Evolutionary conservation across 148 eudicot species (phyloP).

Genomic region (Diospyros lotus): DNA sequence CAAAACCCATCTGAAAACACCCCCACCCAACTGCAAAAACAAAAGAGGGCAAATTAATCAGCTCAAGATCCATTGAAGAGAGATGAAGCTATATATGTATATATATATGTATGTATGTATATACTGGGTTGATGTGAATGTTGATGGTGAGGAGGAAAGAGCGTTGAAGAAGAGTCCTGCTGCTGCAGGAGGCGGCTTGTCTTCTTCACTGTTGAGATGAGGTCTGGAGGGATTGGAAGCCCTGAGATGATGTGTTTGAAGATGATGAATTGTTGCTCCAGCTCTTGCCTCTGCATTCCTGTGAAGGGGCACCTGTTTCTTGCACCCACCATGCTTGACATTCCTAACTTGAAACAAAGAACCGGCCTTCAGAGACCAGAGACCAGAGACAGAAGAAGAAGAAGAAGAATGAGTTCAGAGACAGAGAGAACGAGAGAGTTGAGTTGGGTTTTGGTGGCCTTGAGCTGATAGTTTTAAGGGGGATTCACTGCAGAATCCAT

Average conservation of each 20-base stretch:
- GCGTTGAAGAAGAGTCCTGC: constrained; percentile 12
- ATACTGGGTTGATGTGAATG: constrained; percentile 2
- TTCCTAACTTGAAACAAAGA: background rate
- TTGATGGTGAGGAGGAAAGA: constrained; percentile 10
- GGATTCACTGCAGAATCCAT: background rate
- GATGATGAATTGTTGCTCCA: constrained; percentile 34
- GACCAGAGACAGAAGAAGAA: background rate
- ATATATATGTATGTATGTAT: background rate
- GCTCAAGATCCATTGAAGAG: background rate
- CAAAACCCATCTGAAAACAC: constrained; percentile 7
- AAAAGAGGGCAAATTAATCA: background rate
- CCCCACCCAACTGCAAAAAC: constrained; percentile 13
- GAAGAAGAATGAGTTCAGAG: background rate
- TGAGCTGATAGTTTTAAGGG: no score
- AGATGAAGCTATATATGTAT: background rate
- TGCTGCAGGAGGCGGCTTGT: background rate
- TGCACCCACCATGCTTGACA: constrained; percentile 16
- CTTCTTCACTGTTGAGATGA: constrained; percentile 27
- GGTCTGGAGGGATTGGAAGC: constrained; percentile 37
- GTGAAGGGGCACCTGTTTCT: constrained; percentile 26
- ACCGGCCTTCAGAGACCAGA: background rate
- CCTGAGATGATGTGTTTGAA: constrained; percentile 36
- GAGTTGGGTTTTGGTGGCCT: no score
- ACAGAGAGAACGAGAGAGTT: background rate
- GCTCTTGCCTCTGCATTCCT: constrained; percentile 39